Base-by-base conservation (phyloP, 2,329 filamentous ascomycete species). In the Thyridium curvatum region DNA sequence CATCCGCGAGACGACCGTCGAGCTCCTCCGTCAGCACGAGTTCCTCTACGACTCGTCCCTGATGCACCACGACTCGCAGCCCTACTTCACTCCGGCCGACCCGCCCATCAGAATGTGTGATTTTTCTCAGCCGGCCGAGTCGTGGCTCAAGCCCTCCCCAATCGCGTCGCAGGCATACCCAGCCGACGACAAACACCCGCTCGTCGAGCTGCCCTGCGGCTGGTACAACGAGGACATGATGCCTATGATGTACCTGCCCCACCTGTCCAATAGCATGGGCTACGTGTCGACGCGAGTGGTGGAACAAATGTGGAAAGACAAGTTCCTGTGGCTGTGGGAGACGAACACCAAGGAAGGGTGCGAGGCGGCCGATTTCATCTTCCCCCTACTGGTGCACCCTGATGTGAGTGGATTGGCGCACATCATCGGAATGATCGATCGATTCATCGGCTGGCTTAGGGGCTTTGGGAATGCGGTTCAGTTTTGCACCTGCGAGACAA, bases 1-100 rank as follows among this genome's bases (percentile, higher is more conserved):
- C 34, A 56, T 71, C 28, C 54, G 62, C 26, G 65, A 69, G 41
- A 58, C 61, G 6, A 73, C 68, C 0, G 59, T 72, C 21, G 48
- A 55, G 4, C 49, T 72, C 3, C 53, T 72, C 4, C 60, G 68
- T 39, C 53, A 64, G 39, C 56, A 69, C 40, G 52, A 49, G 8
- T 69, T 72, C 44, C 55, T 71, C 2, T 84, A 84, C 52, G 79
- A 84, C 50, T 79, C 84, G 53, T 73, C 66, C 42, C 80, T 84
- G 72, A 71, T 64, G 38, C 77, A 82, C 49, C 66, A 83, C 37
- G 81, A 83, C 52, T 77, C 73, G 46, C 69, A 78, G 50, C 70
- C 72, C 50, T 83, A 83, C 46, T 83, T 58, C 40, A 48, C 67
- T 1, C 60, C 65, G 4, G 46, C 46, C 18, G 42, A 61, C 33